Base-by-base conservation (phyloP, 2,329 filamentous ascomycete genomes). In the Ophiocordyceps camponoti-saundersi region DNA sequence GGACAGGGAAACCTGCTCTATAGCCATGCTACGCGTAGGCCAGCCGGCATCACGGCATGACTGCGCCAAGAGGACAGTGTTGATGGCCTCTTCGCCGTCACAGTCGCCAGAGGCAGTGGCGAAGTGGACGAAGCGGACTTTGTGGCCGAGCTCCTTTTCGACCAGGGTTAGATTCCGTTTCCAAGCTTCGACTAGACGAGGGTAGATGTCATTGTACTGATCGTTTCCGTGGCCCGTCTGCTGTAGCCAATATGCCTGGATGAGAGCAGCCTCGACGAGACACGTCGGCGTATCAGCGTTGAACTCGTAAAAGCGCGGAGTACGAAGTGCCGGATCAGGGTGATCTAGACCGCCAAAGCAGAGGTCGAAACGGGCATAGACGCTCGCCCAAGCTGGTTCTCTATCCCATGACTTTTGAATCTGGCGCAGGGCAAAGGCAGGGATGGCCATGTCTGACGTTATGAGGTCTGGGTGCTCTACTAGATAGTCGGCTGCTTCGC, bases 231-330 rank as follows among this genome's bases (percentile, higher is more conserved):
- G 39, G 11, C 44, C 44, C 6, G 47, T 48, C 44, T 48, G 40
- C n/a, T 46, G 21, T 0, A 48, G 47, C 47, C 47, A 48, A 6
- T 29, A 30, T 30, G 39, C 43, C 30, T 46, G 47, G 30, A 46
- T 40, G 7, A 29, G 43, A 3, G 44, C 47, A 6, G 44, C 44
- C 21, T 48, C 47, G 3, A 48, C 47, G 3, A 48, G 44, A 21
- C 44, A 48, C n/a, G 47, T 48, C 3, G 47, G 47, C 6, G 47
- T 48, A 16, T 48, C 47, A 16, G 47, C 47, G 44, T 48, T 48
- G 44, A 46, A 48, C 30, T 48, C 47, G 44, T 48, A 48, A n/a
- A 48, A 48, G n/a, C 43, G 46, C 18, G 47, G 47, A 10, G 43
- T 29, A 12, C 47, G 39, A 18, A 48, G 44, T 13, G 26, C 22